Evolutionary conservation across 1,284 basidiomycete genomes (phyloP).

Genomic region (Pseudozyma thailandica): DNA sequence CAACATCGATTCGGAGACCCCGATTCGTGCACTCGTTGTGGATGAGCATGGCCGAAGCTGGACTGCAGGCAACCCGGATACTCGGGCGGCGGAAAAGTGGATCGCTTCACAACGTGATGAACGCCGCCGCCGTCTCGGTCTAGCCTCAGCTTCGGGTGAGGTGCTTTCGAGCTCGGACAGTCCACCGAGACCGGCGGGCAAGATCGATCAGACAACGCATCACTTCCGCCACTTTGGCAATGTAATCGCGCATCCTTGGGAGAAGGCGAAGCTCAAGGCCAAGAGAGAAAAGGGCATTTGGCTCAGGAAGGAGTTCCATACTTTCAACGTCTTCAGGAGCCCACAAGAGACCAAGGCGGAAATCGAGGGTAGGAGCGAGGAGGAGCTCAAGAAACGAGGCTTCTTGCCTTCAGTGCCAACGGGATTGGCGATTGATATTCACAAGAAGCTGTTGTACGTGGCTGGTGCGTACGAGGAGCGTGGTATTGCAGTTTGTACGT

Average conservation of each 20-base stretch:
- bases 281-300: slow-evolving; percentile 41
- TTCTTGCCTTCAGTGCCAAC: slow-evolving; percentile 53
- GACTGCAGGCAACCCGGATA: slow-evolving; percentile 42
- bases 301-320: slow-evolving; percentile 44
- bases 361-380: slow-evolving; percentile 25
- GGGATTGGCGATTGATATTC: slow-evolving; percentile 46
- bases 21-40: slow-evolving; percentile 36
- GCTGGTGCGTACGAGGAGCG: slow-evolving; percentile 55
- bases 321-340: slow-evolving; percentile 40
- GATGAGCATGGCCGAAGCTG: slow-evolving; percentile 49
- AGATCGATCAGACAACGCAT: slow-evolving; percentile 50
- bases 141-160: neutral
- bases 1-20: slow-evolving; percentile 15
- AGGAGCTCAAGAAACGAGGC: slow-evolving; percentile 25
- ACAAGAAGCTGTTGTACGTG: slow-evolving; percentile 37
- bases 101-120: slow-evolving; percentile 32
- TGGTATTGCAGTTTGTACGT: slow-evolving; percentile 42
- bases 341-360: slow-evolving; percentile 35
- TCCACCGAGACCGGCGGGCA: slow-evolving; percentile 26
- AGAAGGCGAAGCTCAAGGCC: slow-evolving; percentile 31
- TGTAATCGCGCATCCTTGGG: slow-evolving; percentile 49
- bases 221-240: slow-evolving; percentile 42
- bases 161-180: slow-evolving; percentile 23
- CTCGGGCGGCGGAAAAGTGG: slow-evolving; percentile 34
- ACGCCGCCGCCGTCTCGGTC: slow-evolving; percentile 25